A percentile compares a stretch with the other conserved stretches of the same genome.
These are phyloP conservation scores for Mariannaea sp. DNA, from an alignment of 2,329 filamentous ascomycete species.

Conservation along the genomic window DNA sequence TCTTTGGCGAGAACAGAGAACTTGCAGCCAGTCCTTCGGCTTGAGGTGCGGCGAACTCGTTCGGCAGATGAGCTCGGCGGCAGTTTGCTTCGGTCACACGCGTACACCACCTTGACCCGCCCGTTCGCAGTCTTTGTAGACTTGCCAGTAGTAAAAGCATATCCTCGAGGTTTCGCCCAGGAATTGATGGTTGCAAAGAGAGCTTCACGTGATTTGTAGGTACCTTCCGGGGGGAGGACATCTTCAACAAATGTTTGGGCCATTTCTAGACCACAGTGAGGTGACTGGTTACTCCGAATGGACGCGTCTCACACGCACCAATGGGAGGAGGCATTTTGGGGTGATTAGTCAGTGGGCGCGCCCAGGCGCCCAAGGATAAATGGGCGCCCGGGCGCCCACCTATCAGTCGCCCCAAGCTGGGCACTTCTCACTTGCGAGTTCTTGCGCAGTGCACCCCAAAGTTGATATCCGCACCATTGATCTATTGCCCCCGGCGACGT, in stretches of 20 bases:
- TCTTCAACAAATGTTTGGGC: background rate
- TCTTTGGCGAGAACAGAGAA: constrained; percentile 25
- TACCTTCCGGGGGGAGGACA: background rate
- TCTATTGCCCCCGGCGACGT: too few species aligned
- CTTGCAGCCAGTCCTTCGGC: constrained; percentile 16
- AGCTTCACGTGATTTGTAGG: background rate
- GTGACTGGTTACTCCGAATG: too few species aligned
- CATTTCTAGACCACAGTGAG: too few species aligned
- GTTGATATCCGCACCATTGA: too few species aligned
- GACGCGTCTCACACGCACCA: too few species aligned
- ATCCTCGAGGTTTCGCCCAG: constrained; percentile 11
- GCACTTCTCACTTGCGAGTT: too few species aligned
- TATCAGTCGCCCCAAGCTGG: too few species aligned
- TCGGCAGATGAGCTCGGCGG: constrained; percentile 22
- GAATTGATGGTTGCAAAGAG: constrained; percentile 9
- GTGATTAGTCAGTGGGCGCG: too few species aligned
- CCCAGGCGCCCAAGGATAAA: too few species aligned
- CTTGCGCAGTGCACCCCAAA: too few species aligned
- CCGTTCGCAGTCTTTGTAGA: constrained; percentile 20
- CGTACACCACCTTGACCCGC: constrained; percentile 12
- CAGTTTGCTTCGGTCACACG: constrained; percentile 13
- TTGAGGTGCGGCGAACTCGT: constrained; percentile 11
- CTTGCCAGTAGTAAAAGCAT: constrained; percentile 24
- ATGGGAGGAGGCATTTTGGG: too few species aligned
- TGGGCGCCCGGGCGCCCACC: too few species aligned